Percentiles rank a stretch among this genome's conserved stretches.
Evolutionary conservation across 2,329 filamentous ascomycete species (phyloP).

Genomic region (Podosphaera leucotricha): DNA sequence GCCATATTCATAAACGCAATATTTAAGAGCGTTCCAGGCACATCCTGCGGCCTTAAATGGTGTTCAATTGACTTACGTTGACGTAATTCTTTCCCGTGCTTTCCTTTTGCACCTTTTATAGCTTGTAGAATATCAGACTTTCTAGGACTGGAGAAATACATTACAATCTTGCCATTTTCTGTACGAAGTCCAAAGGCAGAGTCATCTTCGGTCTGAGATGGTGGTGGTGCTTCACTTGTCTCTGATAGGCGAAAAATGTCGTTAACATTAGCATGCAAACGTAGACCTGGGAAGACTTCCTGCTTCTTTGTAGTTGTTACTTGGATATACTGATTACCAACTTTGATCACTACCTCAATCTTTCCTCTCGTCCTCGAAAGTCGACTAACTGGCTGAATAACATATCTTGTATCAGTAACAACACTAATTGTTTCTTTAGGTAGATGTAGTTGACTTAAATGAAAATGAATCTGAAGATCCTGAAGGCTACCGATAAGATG

Average conservation of each 20-base stretch:
- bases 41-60: constrained; percentile 44
- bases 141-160: constrained; percentile 46
- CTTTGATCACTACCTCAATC: constrained; percentile 43
- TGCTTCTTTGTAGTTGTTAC: constrained; percentile 46
- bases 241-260: constrained; percentile 46
- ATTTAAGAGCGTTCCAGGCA: constrained; percentile 44
- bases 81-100: constrained; percentile 37
- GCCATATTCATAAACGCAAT: constrained; percentile 42
- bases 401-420: constrained; percentile 39
- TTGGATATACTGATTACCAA: constrained; percentile 46
- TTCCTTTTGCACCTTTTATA: constrained; percentile 37
- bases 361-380: constrained; percentile 47
- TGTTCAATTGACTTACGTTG: constrained; percentile 37
- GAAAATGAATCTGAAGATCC: constrained; percentile 42
- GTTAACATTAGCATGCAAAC: constrained; percentile 39
- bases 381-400: constrained; percentile 40
- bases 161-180: constrained; percentile 45
- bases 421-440: constrained; percentile 49
- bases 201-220: constrained; percentile 40
- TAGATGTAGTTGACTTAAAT: constrained; percentile 39
- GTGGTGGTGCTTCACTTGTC: constrained; percentile 41
- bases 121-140: constrained; percentile 39
- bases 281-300: constrained; percentile 38
- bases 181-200: constrained; percentile 42
- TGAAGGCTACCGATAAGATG: constrained; percentile 40